Base-by-base conservation (phyloP, 176 grass and related monocot species). In the Tuctoria greenei region DNA sequence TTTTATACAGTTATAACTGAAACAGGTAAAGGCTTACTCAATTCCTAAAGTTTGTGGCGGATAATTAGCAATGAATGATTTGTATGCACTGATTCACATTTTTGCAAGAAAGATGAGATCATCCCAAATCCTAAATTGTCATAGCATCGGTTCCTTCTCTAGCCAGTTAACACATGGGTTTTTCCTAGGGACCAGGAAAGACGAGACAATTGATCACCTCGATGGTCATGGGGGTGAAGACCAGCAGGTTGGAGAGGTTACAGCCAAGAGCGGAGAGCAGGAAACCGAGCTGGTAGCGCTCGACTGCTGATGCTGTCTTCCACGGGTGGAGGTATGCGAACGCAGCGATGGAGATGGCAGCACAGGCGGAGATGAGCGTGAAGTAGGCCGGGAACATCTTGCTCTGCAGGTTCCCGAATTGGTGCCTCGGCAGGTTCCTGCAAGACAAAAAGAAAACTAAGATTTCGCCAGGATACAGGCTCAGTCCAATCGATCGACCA, bases 331-430 rank as follows among this genome's bases (percentile, higher is more conserved):
- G 88, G 76, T 98, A 98, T 6, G 95, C 81, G 26, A 98, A 98
- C 25, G 95, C 78, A 15, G 91, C 84, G 40, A 92, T 89, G 7
- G 91, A 94, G 56, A 98, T 54, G 20, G 91, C 86, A 0, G 95
- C 84, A 26, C 89, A 98, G 27, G 81, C 89, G 0, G 95, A 93
- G 36, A 90, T 49, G 58, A 94, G 65, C 54, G 36, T 75, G 88
- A 98, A 98, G 76, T 98, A 98, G 23, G 91, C 91, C 7, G 95
- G 95, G 86, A 98, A 98, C 95, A 98, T 92, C 95, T 92, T 98
- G 45, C 84, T 83, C 60, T 98, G 95, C 25, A 98, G 79, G 49
- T 92, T 94, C 17, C 95, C 95, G n/a, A 98, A 98, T 71, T 92
- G 91, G 79, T 98, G 95, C 81, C 95, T 90, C 44, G 95, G 95